Evolutionary conservation across 1,139 yeast genomes (phyloP).

Genomic region (Pichia terricola): DNA sequence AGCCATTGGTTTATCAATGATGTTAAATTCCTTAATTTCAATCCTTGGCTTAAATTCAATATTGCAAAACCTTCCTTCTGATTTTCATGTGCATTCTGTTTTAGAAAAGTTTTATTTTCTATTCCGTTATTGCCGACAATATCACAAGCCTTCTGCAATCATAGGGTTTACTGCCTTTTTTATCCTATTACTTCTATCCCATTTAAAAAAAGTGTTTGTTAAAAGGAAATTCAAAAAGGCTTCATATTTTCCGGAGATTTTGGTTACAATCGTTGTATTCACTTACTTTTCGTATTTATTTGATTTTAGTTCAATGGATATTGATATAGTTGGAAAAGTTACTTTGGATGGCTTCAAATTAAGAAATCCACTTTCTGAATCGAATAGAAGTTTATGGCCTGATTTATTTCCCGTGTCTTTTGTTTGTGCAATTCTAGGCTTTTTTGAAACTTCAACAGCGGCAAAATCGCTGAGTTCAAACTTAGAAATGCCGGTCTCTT

Average conservation of each 20-base stretch:
- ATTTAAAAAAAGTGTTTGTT: conserved; percentile 33
- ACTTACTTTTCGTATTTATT: conserved; percentile 47
- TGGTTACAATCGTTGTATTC: conserved; percentile 57
- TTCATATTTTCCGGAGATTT: conserved; percentile 72
- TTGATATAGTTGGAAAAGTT: conserved; percentile 64
- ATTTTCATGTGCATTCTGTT: conserved; percentile 63
- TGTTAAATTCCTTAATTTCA: conserved; percentile 64
- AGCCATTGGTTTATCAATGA: conserved; percentile 89
- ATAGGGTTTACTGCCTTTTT: conserved; percentile 43
- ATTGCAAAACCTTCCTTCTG: conserved; percentile 29
- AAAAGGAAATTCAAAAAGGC: conserved; percentile 26
- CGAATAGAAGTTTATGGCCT: conserved; percentile 29
- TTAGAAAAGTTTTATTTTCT: conserved; percentile 60
- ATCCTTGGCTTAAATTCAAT: conserved; percentile 53
- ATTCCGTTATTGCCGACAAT: conserved; percentile 29
- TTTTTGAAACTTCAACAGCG: conserved; percentile 91
- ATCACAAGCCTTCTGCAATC: conserved; percentile 42
- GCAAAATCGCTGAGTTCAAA: conserved; percentile 67
- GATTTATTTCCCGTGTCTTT: conserved; percentile 50
- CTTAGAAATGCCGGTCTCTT: conserved; percentile 57
- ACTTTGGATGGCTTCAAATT: conserved; percentile 33
- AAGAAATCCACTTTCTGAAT: conserved; percentile 39
- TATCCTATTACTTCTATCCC: conserved; percentile 33
- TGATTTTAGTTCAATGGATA: conserved; percentile 45
- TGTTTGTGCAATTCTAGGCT: conserved; percentile 79